These are phyloP conservation scores for Stenogyne calaminthoides DNA, from an alignment of 305 asterid species.

Conservation along the genomic window DNA sequence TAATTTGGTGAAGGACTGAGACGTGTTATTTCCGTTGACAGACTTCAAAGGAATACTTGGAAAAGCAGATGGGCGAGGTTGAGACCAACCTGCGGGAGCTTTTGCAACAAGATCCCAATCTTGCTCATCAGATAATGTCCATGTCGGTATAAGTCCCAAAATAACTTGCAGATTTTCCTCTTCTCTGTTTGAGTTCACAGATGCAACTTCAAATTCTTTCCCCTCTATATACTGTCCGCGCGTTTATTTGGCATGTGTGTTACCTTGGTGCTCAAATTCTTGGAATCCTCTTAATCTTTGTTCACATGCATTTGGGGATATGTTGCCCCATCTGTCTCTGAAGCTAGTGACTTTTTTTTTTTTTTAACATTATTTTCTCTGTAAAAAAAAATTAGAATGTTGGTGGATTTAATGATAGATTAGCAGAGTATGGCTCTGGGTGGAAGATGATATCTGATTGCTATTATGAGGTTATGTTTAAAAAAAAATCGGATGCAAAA, in stretches of 20 bases:
- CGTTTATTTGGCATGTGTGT: neutral
- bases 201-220: neutral
- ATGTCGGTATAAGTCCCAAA: slow-evolving; percentile 56
- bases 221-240: neutral
- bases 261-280: neutral
- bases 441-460: no score
- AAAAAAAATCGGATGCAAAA: no score
- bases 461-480: no score
- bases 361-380: no score
- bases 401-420: no score
- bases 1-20: neutral
- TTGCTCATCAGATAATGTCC: slow-evolving; percentile 93
- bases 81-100: slow-evolving; percentile 82
- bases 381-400: no score
- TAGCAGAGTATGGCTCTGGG: no score
- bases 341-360: no score
- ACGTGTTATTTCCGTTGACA: slow-evolving; percentile 37
- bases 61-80: slow-evolving; percentile 72
- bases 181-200: neutral
- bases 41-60: slow-evolving; percentile 88
- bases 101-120: slow-evolving; percentile 85
- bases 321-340: neutral
- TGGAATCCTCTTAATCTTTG: neutral
- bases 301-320: neutral
- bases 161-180: neutral